phyloP scores from a whole-genome alignment of 164 flowering plant species.

The Chloranthus sessilifolius region DNA sequence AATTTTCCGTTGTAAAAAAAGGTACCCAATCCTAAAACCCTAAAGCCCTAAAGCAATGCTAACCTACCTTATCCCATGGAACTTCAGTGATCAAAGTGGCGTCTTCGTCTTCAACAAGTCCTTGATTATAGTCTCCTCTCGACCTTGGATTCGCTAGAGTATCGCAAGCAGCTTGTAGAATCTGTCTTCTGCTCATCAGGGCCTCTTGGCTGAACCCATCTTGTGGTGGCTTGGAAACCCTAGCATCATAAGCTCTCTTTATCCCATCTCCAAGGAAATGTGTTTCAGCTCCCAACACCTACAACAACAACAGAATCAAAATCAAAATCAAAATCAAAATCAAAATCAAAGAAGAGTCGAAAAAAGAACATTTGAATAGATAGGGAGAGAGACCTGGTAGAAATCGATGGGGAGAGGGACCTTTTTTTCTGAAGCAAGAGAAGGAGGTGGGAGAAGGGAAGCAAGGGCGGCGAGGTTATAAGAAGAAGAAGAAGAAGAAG shows the following conservation, averaged over 20 bases:
- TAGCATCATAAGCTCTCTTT: slow-evolving; percentile 70
- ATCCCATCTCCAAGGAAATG: slow-evolving; percentile 92
- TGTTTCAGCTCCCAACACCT: slow-evolving; percentile 70
- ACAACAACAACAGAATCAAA: neutral
- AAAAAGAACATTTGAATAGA: neutral
- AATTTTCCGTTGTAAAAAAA: no score
- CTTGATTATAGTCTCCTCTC: slow-evolving; percentile 70
- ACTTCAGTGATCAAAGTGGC: slow-evolving; percentile 65
- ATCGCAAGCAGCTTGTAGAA: slow-evolving; percentile 90
- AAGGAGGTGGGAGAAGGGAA: slow-evolving; percentile 25
- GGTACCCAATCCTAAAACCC: no score
- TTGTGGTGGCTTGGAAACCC: slow-evolving; percentile 79
- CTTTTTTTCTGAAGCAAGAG: slow-evolving; percentile 45
- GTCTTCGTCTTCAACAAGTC: slow-evolving; percentile 55
- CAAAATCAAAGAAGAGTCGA: neutral
- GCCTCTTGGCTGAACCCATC: slow-evolving; percentile 80
- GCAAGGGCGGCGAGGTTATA: slow-evolving; percentile 25
- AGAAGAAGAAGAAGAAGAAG: slow-evolving; percentile 12
- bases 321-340: neutral
- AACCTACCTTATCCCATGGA: slow-evolving; percentile 95
- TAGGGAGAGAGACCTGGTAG: slow-evolving; percentile 41
- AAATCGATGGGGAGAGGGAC: slow-evolving; percentile 74
- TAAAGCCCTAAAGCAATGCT: neutral
- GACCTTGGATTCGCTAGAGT: slow-evolving; percentile 58
- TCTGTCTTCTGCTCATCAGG: slow-evolving; percentile 64